Evolutionary conservation across 2,329 filamentous ascomycete genomes (phyloP), one percentile per base, ranked within the genome.

Genomic region (Clarireedia homoeocarpa): DNA sequence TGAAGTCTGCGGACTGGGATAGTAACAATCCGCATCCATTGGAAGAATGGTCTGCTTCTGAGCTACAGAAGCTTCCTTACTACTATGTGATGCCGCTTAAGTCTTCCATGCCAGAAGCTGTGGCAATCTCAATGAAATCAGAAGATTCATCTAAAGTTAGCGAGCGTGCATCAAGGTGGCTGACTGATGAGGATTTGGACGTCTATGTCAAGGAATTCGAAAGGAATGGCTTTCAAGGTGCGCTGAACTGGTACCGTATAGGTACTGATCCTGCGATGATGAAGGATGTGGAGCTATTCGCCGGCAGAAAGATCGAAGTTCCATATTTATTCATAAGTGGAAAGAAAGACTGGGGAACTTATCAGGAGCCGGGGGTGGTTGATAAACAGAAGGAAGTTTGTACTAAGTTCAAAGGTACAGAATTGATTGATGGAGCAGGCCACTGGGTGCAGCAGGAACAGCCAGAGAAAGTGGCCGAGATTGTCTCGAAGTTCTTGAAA

Each of bases 371-470:
- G 0, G 82, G 82, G 0, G 82, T 77, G 0, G 66, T 88, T 4
- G 81, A 87, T 65, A 75, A 74, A 27, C 79, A 83, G 68, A 72
- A 72, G 5, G 69, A 73, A 6, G 73, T 73, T 0, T 85, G 81
- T 60, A 71, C 69, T 26, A 74, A 77, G 57, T 85, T 82, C 64
- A 72, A 73, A 50, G 79, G 80, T 0, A 68, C 73, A 36, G 76
- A 66, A 50, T 70, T 83, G 17, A 71, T 88, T 12, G 76, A 83
- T 15, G 76, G 76, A 0, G 83, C 83, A 4, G 85, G 85, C 0
- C 85, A 88, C 71, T 88, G 85, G 85, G 78, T 85, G 38, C 83
- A 85, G 65, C 82, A 87, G 68, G 84, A 88, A 67, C 74, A 81
- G 65, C 78, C 82, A 1, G 75, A 79, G 61, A 74, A 71, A 53